A percentile compares a stretch with the other conserved stretches of the same genome.
phyloP scores from a whole-genome alignment of 257 asterid genomes.

The Coffea eugenioides region DNA sequence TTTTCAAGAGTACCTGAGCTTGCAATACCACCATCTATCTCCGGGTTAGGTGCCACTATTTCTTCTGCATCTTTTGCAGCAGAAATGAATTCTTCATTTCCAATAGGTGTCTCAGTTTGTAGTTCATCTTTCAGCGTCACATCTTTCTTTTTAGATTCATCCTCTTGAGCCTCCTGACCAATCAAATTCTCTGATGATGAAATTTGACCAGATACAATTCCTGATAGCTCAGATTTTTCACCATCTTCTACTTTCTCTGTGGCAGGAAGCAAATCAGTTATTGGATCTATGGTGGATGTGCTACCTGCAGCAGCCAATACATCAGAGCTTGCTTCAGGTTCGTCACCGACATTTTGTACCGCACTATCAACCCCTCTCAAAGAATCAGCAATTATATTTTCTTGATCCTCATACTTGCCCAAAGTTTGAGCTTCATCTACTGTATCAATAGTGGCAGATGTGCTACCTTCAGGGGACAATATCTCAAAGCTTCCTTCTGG shows the following conservation, averaged over 20 bases:
- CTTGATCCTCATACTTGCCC: constrained; percentile 31
- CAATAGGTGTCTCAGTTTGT: constrained; percentile 26
- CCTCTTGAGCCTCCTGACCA: constrained; percentile 26
- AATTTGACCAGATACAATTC: constrained; percentile 26
- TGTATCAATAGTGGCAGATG: constrained; percentile 17
- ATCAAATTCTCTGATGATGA: constrained; percentile 24
- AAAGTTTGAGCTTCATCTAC: constrained; percentile 19
- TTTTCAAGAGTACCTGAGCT: constrained; percentile 32
- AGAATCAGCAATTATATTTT: constrained; percentile 24
- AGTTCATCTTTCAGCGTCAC: constrained; percentile 29
- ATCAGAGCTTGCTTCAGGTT: constrained; percentile 43
- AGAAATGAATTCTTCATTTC: constrained; percentile 23
- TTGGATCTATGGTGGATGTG: constrained; percentile 28
- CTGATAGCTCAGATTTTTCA: constrained; percentile 27
- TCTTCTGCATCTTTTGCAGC: constrained; percentile 36
- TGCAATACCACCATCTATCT: constrained; percentile 28
- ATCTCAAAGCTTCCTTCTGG: constrained; percentile 37
- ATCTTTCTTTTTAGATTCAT: constrained; percentile 17
- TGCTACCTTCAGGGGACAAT: constrained; percentile 28
- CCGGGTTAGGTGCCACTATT: constrained; percentile 27
- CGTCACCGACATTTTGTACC: constrained; percentile 27
- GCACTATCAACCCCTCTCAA: constrained; percentile 23
- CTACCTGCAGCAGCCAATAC: constrained; percentile 28
- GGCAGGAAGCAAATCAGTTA: constrained; percentile 39
- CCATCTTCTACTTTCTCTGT: constrained; percentile 35